Evolutionary conservation across 257 asterid genomes (phyloP).

Genomic region (Leptodermis oblonga): DNA sequence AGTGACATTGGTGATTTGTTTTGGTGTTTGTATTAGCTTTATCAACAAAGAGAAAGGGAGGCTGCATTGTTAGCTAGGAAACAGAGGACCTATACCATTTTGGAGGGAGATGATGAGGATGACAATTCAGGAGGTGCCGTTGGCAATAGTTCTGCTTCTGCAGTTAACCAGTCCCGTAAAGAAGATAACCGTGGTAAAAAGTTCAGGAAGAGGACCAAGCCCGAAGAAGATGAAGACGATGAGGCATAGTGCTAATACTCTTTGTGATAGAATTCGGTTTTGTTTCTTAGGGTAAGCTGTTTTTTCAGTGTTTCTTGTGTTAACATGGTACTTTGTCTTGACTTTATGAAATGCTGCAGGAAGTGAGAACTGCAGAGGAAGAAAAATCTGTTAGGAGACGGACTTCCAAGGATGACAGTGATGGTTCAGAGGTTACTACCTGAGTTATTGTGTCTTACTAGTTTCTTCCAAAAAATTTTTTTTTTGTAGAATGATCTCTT

Average conservation of each 20-base stretch:
- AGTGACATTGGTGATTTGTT: constrained; percentile 4
- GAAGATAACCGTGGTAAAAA: constrained; percentile 52
- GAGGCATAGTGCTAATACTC: constrained; percentile 48
- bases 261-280: constrained; percentile 27
- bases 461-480: not conserved
- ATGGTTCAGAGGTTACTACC: constrained; percentile 73
- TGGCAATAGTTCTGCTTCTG: constrained; percentile 23
- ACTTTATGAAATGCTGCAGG: constrained; percentile 41
- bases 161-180: constrained; percentile 38
- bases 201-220: constrained; percentile 76
- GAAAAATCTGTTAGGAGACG: constrained; percentile 64
- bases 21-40: constrained; percentile 36
- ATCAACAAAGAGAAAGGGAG: constrained; percentile 70
- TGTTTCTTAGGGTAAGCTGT: constrained; percentile 25
- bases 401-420: constrained; percentile 48
- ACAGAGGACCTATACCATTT: constrained; percentile 58
- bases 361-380: constrained; percentile 25
- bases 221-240: constrained; percentile 62
- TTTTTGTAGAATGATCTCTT: not conserved
- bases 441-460: constrained; percentile 6
- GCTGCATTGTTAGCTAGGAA: constrained; percentile 61
- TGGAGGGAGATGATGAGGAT: constrained; percentile 77
- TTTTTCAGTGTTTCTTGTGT: constrained; percentile 22
- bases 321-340: constrained; percentile 25
- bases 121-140: constrained; percentile 28